Evolutionary conservation across 2,329 filamentous ascomycete species (phyloP).

Genomic region (Colletotrichum cuscutae): DNA sequence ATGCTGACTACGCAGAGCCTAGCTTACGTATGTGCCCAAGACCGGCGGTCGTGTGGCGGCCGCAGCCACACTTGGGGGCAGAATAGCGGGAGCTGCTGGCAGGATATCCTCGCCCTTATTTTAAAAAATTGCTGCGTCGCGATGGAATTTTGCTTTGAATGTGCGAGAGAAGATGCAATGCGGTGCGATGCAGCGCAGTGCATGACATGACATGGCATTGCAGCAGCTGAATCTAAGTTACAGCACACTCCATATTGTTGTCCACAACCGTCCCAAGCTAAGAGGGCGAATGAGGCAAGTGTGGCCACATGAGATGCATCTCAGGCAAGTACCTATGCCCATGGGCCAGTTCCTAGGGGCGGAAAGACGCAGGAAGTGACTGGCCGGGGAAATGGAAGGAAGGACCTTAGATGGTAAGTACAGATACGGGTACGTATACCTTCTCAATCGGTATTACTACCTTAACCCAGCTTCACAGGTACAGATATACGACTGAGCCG

Average conservation of each 20-base stretch:
- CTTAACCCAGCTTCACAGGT: background rate
- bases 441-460: background rate
- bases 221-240: conserved; percentile 19
- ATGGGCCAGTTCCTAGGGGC: background rate
- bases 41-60: no score
- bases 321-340: background rate
- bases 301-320: background rate
- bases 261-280: background rate
- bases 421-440: no score
- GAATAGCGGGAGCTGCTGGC: no score
- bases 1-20: no score
- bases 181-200: background rate
- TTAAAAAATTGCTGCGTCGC: background rate
- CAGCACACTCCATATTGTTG: background rate
- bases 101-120: no score
- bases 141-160: background rate
- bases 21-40: no score
- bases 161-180: conserved; percentile 1
- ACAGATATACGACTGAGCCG: background rate
- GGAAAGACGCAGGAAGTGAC: background rate
- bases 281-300: background rate
- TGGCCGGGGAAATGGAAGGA: no score
- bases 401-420: no score
- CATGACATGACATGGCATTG: conserved; percentile 10
- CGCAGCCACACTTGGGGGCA: no score